A percentile compares a stretch with the other conserved stretches of the same genome.
Evolutionary conservation across 345 rosid species (phyloP).

Genomic region (Linum lewisii): DNA sequence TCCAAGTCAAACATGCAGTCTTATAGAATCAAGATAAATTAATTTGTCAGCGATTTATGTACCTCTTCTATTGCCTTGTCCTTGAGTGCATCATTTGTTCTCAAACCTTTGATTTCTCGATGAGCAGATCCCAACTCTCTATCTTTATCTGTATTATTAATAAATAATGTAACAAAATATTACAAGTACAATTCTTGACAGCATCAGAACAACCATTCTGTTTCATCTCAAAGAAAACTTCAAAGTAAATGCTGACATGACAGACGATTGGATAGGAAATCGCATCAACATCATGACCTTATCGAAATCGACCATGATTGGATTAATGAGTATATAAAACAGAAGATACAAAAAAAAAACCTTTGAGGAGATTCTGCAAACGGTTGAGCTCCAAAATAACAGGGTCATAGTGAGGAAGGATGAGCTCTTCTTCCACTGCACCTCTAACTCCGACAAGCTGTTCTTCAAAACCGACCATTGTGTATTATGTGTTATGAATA

Average conservation of each 20-base stretch:
- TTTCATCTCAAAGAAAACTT: too few relatives aligned
- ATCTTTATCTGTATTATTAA: slow-evolving; percentile 42
- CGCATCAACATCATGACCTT: too few relatives aligned
- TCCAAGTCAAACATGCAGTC: neutral
- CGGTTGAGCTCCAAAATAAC: slow-evolving; percentile 57
- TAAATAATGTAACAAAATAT: neutral
- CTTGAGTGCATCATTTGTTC: slow-evolving; percentile 53
- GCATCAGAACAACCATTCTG: neutral
- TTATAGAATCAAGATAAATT: neutral
- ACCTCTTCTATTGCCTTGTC: slow-evolving; percentile 72
- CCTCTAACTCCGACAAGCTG: slow-evolving; percentile 21
- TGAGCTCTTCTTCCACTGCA: slow-evolving; percentile 21
- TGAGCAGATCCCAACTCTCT: slow-evolving; percentile 41
- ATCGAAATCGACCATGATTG: too few relatives aligned
- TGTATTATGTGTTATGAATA: slow-evolving; percentile 5
- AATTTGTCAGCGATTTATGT: too few relatives aligned
- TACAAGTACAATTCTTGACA: neutral
- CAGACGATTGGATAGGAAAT: too few relatives aligned
- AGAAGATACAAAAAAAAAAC: slow-evolving; percentile 16
- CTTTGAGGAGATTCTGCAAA: slow-evolving; percentile 61
- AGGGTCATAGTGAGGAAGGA: slow-evolving; percentile 43
- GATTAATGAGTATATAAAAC: too few relatives aligned
- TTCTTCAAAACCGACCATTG: slow-evolving; percentile 38
- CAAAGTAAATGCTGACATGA: too few relatives aligned
- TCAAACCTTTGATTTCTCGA: slow-evolving; percentile 56